phyloP scores from a whole-genome alignment of 2,329 filamentous ascomycete species.

The Anthostomella pinea region DNA sequence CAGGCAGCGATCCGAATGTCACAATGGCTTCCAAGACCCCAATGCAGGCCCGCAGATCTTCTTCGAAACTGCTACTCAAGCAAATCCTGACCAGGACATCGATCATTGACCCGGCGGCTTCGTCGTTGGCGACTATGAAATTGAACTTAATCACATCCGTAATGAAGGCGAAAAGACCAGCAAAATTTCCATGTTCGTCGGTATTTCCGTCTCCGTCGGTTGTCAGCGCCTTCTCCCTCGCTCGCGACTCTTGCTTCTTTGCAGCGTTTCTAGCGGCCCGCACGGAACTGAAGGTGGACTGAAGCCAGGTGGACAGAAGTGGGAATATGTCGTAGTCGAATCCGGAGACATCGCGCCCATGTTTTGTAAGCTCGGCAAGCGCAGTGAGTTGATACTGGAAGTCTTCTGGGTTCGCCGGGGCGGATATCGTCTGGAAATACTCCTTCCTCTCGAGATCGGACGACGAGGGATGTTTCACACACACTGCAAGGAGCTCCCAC shows the following conservation, averaged over 20 bases:
- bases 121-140: constrained; percentile 64
- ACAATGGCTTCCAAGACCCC: constrained; percentile 67
- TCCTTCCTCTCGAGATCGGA: constrained; percentile 66
- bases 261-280: constrained; percentile 49
- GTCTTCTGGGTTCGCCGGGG: constrained; percentile 56
- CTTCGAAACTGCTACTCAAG: constrained; percentile 60
- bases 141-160: constrained; percentile 73
- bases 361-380: constrained; percentile 58
- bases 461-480: constrained; percentile 58
- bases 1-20: constrained; percentile 68
- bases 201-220: constrained; percentile 57
- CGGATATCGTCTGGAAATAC: constrained; percentile 62
- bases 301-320: constrained; percentile 60
- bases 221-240: constrained; percentile 39
- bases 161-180: constrained; percentile 62
- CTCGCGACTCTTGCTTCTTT: constrained; percentile 46
- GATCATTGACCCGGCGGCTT: constrained; percentile 59
- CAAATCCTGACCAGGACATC: constrained; percentile 64
- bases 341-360: constrained; percentile 60
- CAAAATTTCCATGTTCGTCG: constrained; percentile 60
- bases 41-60: constrained; percentile 66
- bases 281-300: constrained; percentile 52
- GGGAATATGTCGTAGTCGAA: constrained; percentile 67
- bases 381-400: constrained; percentile 65
- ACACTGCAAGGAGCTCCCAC: constrained; percentile 64